These are phyloP conservation scores for Oryza nivara DNA, from an alignment of 176 grass and related monocot species.

Conservation along the genomic window DNA sequence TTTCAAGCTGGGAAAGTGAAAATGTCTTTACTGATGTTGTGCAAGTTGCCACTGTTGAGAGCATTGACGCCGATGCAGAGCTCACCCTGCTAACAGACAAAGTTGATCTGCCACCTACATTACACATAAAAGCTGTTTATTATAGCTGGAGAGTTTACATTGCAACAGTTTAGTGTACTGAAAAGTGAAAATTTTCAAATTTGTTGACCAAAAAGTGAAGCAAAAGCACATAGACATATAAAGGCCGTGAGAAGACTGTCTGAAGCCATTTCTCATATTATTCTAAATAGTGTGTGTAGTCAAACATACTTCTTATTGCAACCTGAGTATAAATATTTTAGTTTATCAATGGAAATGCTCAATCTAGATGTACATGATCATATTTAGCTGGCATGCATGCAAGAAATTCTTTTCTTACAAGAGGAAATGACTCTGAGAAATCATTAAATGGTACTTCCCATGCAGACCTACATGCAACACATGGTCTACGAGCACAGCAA, in stretches of 20 bases:
- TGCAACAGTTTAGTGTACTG: neutral
- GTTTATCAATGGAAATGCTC: neutral
- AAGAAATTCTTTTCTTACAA: slow-evolving; percentile 12
- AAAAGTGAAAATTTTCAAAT: slow-evolving; percentile 9
- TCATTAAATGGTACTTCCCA: slow-evolving; percentile 17
- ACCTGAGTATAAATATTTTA: neutral
- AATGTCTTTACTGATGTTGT: slow-evolving; percentile 77
- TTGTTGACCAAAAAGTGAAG: neutral
- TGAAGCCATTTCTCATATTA: neutral
- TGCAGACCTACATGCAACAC: slow-evolving; percentile 15
- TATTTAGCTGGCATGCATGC: neutral
- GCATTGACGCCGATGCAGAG: slow-evolving; percentile 63
- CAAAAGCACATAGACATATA: slow-evolving; percentile 10
- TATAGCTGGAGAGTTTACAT: slow-evolving; percentile 2
- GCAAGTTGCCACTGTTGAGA: slow-evolving; percentile 71
- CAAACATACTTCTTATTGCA: neutral
- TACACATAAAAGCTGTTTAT: slow-evolving; percentile 45
- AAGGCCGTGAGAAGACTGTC: neutral
- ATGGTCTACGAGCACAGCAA: neutral
- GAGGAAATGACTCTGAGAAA: neutral
- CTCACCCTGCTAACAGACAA: slow-evolving; percentile 75
- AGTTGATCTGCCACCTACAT: slow-evolving; percentile 62
- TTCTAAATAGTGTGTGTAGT: neutral
- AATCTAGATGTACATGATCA: neutral
- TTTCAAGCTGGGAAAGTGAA: slow-evolving; percentile 73